Evolutionary conservation across 228 moss, liverwort and hornwort genomes (phyloP), one percentile per base, ranked within the genome.

Genomic region (Sphagnum magellanicum): DNA sequence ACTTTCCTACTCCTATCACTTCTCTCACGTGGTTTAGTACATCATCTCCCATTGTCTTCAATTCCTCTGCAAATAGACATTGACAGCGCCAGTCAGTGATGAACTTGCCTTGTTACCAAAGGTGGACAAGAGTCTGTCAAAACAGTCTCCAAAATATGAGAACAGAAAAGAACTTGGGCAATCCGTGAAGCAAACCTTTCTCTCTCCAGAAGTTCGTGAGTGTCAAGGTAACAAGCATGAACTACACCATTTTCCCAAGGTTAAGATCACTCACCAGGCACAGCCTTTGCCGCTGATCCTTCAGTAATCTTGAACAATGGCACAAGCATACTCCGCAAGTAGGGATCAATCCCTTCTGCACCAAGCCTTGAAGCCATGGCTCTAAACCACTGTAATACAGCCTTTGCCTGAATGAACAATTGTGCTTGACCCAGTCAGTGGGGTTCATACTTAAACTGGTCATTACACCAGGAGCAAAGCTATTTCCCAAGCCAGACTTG

Each of bases 251-350:
- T 32, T 32, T 2, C 32, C 2, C 32, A 32, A 32, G 32, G 32
- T 32, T 49, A 51, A 13, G 13, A 53, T 50, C 10, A 6, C 76
- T 73, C 81, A 92, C 95, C 95, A 73, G 87, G 77, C 57, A 98
- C 98, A 65, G 84, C 81, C 83, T 87, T 92, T 52, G 91, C 79
- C 46, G 92, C 93, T 57, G 90, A 87, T 65, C 89, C 91, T 80
- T 92, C 98, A 5, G 92, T 90, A 47, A 98, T 79, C 79, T 98
- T 98, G 10, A 73, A 92, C n/a, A 98, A 84, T 49, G 94, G 90
- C 63, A 66, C 65, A 63, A 98, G 82, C 59, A 92, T 89, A 50
- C 74, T 87, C 58, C 77, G 73, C 66, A 94, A 72, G 75, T 92
- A 87, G 68, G 81, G 75, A 61, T 84, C 85, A 55, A 87, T 59